Evolutionary conservation across 441 rosid species (phyloP).

Genomic region (Gossypium lobatum): DNA sequence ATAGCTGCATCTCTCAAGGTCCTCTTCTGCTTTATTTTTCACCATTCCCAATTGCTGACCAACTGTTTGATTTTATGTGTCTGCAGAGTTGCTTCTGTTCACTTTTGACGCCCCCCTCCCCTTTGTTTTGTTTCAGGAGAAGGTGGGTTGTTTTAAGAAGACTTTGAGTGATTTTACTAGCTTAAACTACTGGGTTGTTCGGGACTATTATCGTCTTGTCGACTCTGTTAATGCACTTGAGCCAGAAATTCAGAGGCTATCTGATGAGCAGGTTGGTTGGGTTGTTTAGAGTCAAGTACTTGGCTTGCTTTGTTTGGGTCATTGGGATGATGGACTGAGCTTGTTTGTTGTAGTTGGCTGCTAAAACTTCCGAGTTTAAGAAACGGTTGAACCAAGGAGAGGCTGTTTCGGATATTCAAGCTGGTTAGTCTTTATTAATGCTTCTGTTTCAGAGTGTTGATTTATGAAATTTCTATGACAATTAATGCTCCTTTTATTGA

Average conservation of each 20-base stretch:
- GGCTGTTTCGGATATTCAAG: constrained; percentile 76
- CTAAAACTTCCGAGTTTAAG: constrained; percentile 71
- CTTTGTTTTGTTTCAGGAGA: constrained; percentile 31
- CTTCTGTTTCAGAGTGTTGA: constrained; percentile 1
- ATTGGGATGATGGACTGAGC: constrained; percentile 14
- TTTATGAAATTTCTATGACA: neutral
- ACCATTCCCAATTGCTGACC: constrained; percentile 15
- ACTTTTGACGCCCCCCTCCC: neutral
- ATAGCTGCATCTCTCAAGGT: constrained; percentile 50
- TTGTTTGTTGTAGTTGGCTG: constrained; percentile 47
- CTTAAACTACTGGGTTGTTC: constrained; percentile 85
- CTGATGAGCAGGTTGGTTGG: constrained; percentile 73
- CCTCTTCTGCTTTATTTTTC: neutral
- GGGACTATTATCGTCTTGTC: constrained; percentile 76
- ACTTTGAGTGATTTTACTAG: constrained; percentile 47
- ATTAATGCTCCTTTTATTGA: constrained; percentile 4
- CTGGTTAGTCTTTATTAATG: constrained; percentile 45
- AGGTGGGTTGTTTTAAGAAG: constrained; percentile 40
- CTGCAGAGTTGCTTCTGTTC: constrained; percentile 2
- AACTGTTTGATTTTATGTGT: constrained; percentile 50
- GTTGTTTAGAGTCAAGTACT: constrained; percentile 13
- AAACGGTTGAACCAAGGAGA: constrained; percentile 58
- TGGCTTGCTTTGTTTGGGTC: constrained; percentile 1
- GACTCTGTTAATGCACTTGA: constrained; percentile 63
- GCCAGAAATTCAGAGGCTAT: constrained; percentile 42